phyloP scores from a whole-genome alignment of 352 stramenopile genomes.

The Phytopythium kandeliae region DNA sequence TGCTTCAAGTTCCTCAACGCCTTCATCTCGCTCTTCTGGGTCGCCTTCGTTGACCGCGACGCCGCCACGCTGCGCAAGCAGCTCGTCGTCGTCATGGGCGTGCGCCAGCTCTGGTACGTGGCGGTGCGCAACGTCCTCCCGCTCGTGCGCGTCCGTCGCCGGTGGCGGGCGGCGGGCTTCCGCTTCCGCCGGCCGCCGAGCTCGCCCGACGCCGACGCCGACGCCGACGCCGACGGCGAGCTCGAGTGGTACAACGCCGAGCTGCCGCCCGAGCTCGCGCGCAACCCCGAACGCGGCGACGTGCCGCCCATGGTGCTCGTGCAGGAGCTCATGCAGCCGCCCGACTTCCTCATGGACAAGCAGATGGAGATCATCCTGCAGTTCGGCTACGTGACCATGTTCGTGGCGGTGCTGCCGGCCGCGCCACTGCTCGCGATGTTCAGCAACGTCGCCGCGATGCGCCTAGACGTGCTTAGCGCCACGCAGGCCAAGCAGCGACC shows the following conservation, averaged over 20 bases:
- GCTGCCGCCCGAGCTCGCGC: conserved; percentile 7
- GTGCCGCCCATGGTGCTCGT: conserved; percentile 48
- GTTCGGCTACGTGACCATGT: conserved; percentile 95
- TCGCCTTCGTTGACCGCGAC: conserved; percentile 64
- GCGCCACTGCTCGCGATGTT: conserved; percentile 85
- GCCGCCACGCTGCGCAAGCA: conserved; percentile 45
- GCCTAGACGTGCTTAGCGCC: conserved; percentile 80
- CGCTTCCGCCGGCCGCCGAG: conserved; percentile 11
- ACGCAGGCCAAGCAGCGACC: conserved; percentile 67
- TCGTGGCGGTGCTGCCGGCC: conserved; percentile 88
- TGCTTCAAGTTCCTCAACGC: conserved; percentile 84
- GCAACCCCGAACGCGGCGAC: not conserved
- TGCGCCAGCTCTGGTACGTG: conserved; percentile 67
- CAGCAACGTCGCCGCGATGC: conserved; percentile 86
- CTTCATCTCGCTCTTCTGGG: conserved; percentile 77
- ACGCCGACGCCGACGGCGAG: conserved; percentile 10
- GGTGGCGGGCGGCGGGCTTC: conserved; percentile 42
- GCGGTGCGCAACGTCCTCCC: conserved; percentile 45
- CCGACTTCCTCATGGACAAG: conserved; percentile 68
- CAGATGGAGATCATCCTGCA: conserved; percentile 79
- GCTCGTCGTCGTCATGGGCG: conserved; percentile 63
- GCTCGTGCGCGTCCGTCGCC: conserved; percentile 37
- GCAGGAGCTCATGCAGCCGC: conserved; percentile 68
- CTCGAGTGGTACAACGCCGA: conserved; percentile 61
- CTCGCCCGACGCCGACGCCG: no score